Evolutionary conservation across 2,329 filamentous ascomycete species (phyloP), one percentile per base, ranked within the genome.

Genomic region (Thielaviopsis populi): DNA sequence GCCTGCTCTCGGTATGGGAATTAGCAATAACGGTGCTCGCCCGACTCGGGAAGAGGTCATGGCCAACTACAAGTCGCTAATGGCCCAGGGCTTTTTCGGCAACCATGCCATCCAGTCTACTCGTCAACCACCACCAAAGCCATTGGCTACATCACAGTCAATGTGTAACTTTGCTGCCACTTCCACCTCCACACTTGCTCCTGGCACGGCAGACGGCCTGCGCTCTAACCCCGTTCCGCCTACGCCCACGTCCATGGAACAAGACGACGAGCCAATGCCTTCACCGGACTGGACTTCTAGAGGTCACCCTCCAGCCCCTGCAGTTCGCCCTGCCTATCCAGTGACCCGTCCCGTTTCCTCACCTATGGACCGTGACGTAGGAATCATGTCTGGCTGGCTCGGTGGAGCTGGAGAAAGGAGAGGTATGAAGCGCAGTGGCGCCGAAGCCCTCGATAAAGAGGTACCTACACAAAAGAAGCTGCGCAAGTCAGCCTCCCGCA

Each of bases 21-120:
- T 66, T 61, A 56, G 33, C 27, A 41, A 63, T 56, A 61, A 37
- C 48, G 56, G 42, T 1, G 50, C 27, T 27, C 66, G 66, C 11
- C 67, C 67, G 17, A 66, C 66, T 3, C 70, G 69, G 68, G 81
- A 84, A 61, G 80, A 83, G 65, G 76, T 83, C 62, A 68, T 82
- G 69, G 76, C 78, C 66, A 83, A 75, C 69, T 84, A 84, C 71
- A 78, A 82, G 67, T 73, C 80, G 68, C 76, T 84, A 64, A 75
- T 83, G 68, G 77, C 79, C 1, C 77, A 77, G 5, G 81, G 81
- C 66, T 84, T 84, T 76, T 84, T 84, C 70, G 75, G 78, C 58
- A 74, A 78, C 27, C 80, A 83, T 67, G 80, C 81, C 62, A 83
- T 83, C 66, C 78, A 80, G 66, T 82, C 80, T 3, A 81, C 79